Evolutionary conservation across 1,284 basidiomycete genomes (phyloP).

Genomic region (Vanrija humicola): DNA sequence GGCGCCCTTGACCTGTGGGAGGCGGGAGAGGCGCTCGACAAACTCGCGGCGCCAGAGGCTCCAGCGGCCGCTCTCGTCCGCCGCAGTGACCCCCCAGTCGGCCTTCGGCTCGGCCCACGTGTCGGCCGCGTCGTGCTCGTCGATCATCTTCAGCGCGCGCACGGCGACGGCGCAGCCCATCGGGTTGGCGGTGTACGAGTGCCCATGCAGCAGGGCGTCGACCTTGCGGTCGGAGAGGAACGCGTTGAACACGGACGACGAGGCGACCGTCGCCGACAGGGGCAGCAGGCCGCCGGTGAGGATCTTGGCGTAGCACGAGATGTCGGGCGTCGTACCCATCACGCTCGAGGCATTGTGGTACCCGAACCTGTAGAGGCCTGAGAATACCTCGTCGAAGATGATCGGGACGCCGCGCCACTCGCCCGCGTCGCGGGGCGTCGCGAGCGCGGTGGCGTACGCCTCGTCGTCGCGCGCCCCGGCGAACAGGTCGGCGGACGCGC

Average conservation of each 20-base stretch:
- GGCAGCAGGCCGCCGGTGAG: conserved; percentile 91
- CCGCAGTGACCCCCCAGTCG: conserved; percentile 55
- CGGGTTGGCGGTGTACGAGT: conserved; percentile 90
- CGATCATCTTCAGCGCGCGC: conserved; percentile 66
- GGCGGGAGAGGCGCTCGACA: conserved; percentile 60
- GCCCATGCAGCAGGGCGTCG: conserved; percentile 86
- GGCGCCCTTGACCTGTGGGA: conserved; percentile 61
- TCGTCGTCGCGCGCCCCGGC: conserved; percentile 10
- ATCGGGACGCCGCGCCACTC: conserved; percentile 74
- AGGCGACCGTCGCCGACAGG: conserved; percentile 77
- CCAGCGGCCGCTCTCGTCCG: conserved; percentile 59
- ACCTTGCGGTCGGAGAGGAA: conserved; percentile 72
- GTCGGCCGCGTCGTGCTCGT: conserved; percentile 53
- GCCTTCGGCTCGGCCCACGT: conserved; percentile 60
- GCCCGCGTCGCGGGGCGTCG: background rate
- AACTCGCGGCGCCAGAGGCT: conserved; percentile 83
- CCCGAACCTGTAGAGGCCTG: conserved; percentile 83
- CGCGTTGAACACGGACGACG: conserved; percentile 69
- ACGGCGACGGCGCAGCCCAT: conserved; percentile 88
- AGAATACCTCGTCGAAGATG: conserved; percentile 95
- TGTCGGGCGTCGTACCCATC: conserved; percentile 73
- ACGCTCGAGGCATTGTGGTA: conserved; percentile 62
- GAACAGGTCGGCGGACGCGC: conserved; percentile 55
- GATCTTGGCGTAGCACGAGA: conserved; percentile 88
- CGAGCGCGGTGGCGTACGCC: background rate